A percentile compares a stretch with the other conserved stretches of the same genome.
Evolutionary conservation across 106 monocot genomes (phyloP).

Genomic region (Dendrobium officinale): DNA sequence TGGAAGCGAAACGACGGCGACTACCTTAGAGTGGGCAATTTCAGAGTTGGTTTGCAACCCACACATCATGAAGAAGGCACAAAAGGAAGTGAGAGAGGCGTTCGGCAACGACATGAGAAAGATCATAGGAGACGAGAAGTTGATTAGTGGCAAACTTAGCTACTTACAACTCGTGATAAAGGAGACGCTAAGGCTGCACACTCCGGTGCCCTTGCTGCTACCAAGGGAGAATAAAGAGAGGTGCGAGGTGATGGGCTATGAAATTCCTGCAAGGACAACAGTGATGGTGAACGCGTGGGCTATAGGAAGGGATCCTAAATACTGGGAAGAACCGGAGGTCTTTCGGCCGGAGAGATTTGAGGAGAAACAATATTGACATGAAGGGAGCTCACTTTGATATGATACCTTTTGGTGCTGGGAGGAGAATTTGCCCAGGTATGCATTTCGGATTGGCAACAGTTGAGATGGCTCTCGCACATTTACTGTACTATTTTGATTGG

Average conservation of each 20-base stretch:
- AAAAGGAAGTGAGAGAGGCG: constrained; percentile 9
- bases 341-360: too few species aligned
- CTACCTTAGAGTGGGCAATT: constrained; percentile 21
- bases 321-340: constrained; percentile 11
- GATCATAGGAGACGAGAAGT: constrained; percentile 1
- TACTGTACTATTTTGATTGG: too few species aligned
- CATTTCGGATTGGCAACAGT: too few species aligned
- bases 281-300: constrained; percentile 34
- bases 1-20: constrained; percentile 16
- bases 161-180: constrained; percentile 31
- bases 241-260: constrained; percentile 28
- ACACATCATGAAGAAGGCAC: constrained; percentile 9
- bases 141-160: background rate
- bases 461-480: too few species aligned
- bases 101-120: background rate
- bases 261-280: constrained; percentile 11
- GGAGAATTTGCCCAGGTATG: too few species aligned
- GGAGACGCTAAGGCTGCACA: constrained; percentile 31
- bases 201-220: constrained; percentile 26
- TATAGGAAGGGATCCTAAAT: constrained; percentile 21
- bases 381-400: too few species aligned
- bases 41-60: constrained; percentile 22
- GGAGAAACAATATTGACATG: too few species aligned
- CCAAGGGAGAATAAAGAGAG: constrained; percentile 10
- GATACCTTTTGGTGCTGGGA: too few species aligned